Conservation (phyloP, 805 yeast genomes). For the Lipomyces orientalis region DNA sequence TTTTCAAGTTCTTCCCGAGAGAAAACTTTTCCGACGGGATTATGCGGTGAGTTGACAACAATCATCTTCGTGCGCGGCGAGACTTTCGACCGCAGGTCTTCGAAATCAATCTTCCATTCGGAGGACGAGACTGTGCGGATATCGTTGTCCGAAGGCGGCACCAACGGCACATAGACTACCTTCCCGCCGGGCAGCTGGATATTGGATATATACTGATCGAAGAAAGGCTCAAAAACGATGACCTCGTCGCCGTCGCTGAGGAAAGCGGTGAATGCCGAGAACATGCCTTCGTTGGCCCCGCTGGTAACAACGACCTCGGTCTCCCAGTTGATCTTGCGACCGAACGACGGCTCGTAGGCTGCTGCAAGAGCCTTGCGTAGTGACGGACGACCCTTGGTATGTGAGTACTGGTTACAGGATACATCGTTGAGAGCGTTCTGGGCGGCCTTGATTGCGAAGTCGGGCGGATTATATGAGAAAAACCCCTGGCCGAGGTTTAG, state of each 20-base stretch:
- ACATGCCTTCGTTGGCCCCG: slow-evolving; percentile 94
- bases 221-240: slow-evolving; percentile 94
- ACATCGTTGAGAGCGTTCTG: slow-evolving; percentile 74
- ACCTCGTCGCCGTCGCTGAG: slow-evolving; percentile 90
- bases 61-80: slow-evolving; percentile 80
- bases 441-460: slow-evolving; percentile 87
- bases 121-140: slow-evolving; percentile 70
- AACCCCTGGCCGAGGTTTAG: slow-evolving; percentile 96
- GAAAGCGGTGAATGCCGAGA: slow-evolving; percentile 82
- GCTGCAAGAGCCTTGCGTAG: slow-evolving; percentile 71
- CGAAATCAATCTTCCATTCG: slow-evolving; percentile 88
- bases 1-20: slow-evolving; percentile 71
- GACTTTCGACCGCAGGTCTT: slow-evolving; percentile 73
- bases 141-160: slow-evolving; percentile 77
- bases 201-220: slow-evolving; percentile 95
- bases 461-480: slow-evolving; percentile 94
- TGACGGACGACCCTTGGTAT: slow-evolving; percentile 82
- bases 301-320: slow-evolving; percentile 82
- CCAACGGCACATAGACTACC: slow-evolving; percentile 82
- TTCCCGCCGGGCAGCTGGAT: slow-evolving; percentile 93
- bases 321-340: slow-evolving; percentile 58
- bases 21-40: slow-evolving; percentile 91
- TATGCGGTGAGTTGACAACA: slow-evolving; percentile 92
- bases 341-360: slow-evolving; percentile 72
- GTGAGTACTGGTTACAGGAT: slow-evolving; percentile 88